Base-by-base conservation (phyloP, 148 eudicot genomes). In the Vaccinium darrowii region DNA sequence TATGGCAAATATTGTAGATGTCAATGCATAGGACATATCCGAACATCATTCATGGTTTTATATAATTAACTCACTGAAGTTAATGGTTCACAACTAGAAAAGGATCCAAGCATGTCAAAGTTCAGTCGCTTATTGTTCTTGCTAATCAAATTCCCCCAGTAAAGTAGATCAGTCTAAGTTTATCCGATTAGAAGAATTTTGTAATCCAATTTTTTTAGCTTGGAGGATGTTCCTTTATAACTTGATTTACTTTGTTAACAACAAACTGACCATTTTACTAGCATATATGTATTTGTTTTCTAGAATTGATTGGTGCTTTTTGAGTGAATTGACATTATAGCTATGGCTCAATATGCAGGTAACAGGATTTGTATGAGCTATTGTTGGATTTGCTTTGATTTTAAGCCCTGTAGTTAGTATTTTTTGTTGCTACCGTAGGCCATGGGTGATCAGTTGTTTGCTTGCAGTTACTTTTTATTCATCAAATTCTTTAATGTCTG, bases 401-500 rank as follows among this genome's bases (percentile, higher is more conserved):
- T 12, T 39, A 7, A 13, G 6, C 16, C 8, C 23, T 21, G 30
- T 43, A 43, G 47, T 33, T 19, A 36, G 33, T 76, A 18, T 50
- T 76, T n/a, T 50, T n/a, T 76, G 81, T 78, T 54, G 36, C 65
- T 81, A 13, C 73, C 11, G 39, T 81, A 47, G 57, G 51, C 73
- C 25, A 15, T 63, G 2, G 76, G 76, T 81, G 8, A 56, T 58
- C 51, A 5, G 1, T 56, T 36, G 72, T 57, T 8, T 85, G 79
- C 80, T 81, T 58, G 43, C 76, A 43, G 19, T 65, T 43, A 77
- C 39, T 33, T 79, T 79, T 39, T 19, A 36, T 12, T 21, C 4
- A 51, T 50, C 18, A 53, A 33, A 16, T 54, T 27, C 10, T 36
- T 60, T 18, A 80, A 43, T 54, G 50, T 86, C 57, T 60, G 86